Percentiles rank a stretch among this genome's conserved stretches.
These are phyloP conservation scores for Mycena albidolilacea DNA, from an alignment of 768 basidiomycete species.

Conservation along the genomic window DNA sequence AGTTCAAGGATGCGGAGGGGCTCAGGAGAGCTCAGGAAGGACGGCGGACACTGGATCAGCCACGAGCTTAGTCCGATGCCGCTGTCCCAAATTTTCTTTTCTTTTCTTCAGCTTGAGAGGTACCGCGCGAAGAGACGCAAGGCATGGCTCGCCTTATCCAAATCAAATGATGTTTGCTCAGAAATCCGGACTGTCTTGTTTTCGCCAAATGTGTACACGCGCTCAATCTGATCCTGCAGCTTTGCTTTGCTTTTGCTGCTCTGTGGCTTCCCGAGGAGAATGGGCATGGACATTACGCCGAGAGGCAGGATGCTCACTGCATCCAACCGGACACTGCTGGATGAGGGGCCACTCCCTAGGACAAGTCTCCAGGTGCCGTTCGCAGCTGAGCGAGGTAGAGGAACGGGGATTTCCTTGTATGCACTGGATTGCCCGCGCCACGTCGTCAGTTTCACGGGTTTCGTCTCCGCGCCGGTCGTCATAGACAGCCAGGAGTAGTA, in stretches of 20 bases:
- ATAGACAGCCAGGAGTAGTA: slow-evolving; percentile 75
- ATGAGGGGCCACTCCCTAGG: slow-evolving; percentile 49
- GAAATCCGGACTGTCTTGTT: slow-evolving; percentile 62
- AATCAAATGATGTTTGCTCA: slow-evolving; percentile 91
- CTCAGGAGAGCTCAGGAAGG: slow-evolving; percentile 14
- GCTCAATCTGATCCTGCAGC: slow-evolving; percentile 81
- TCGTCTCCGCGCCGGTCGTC: slow-evolving; percentile 49
- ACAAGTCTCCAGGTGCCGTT: slow-evolving; percentile 76
- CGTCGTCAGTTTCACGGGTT: slow-evolving; percentile 77
- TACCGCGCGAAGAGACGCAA: slow-evolving; percentile 38
- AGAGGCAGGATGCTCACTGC: slow-evolving; percentile 64
- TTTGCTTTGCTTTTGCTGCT: slow-evolving; percentile 44
- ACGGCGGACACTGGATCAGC: slow-evolving; percentile 59
- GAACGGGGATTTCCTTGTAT: slow-evolving; percentile 83
- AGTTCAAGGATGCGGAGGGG: slow-evolving; percentile 47
- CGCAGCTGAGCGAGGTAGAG: slow-evolving; percentile 67
- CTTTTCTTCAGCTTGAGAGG: slow-evolving; percentile 79
- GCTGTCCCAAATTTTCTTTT: slow-evolving; percentile 97
- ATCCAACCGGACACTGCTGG: slow-evolving; percentile 53
- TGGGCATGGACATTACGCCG: slow-evolving; percentile 79
- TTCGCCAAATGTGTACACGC: slow-evolving; percentile 59
- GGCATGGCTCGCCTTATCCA: slow-evolving; percentile 82
- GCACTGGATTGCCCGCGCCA: slow-evolving; percentile 74
- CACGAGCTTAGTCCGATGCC: slow-evolving; percentile 89
- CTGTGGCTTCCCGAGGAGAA: slow-evolving; percentile 56